Base-by-base conservation (phyloP, 2,329 filamentous ascomycete genomes). In the Coniochaeta sp. region DNA sequence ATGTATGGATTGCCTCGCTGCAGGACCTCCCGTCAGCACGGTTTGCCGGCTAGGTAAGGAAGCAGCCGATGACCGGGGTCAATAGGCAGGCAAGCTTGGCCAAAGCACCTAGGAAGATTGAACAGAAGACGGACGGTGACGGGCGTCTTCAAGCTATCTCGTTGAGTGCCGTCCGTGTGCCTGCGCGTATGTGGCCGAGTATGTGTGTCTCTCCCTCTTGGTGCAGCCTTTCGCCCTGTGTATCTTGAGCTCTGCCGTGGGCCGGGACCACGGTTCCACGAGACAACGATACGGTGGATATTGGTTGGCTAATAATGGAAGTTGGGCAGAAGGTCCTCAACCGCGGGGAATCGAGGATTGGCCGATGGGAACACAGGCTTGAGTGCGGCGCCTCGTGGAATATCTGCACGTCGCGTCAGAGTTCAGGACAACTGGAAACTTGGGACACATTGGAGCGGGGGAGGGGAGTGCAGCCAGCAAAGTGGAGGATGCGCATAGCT, bases 371-470 rank as follows among this genome's bases (percentile, higher is more conserved):
- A 62, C 62, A 67, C 62, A 54, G 59, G 61, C 52, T 64, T 61
- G 62, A 62, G 64, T 67, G 60, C 60, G 62, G 26, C 56, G 64
- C 62, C 65, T 66, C 64, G 65, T 69, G 65, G 67, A 61, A 65
- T 67, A 64, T 68, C 72, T 75, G 72, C 70, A 73, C 64, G 67
- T 69, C 71, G 72, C 70, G 73, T 75, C 71, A 75, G 72, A 73
- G 65, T 64, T 57, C 26, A 33, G 43, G 40, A 50, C 17, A 58
- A 31, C 36, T 28, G 60, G 55, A 57, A 55, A 52, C 61, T 60
- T 59, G 56, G 54, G 61, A 31, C 52, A 60, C 36, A 34, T 55
- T 59, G 34, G 34, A 60, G 60, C 57, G 60, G 63, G 60, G 43
- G 52, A 55, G 59, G 59, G 61, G 61, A 62, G 38, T 58, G 56